phyloP scores from a whole-genome alignment of 352 stramenopile species.

The Phytopythium helicoides region DNA sequence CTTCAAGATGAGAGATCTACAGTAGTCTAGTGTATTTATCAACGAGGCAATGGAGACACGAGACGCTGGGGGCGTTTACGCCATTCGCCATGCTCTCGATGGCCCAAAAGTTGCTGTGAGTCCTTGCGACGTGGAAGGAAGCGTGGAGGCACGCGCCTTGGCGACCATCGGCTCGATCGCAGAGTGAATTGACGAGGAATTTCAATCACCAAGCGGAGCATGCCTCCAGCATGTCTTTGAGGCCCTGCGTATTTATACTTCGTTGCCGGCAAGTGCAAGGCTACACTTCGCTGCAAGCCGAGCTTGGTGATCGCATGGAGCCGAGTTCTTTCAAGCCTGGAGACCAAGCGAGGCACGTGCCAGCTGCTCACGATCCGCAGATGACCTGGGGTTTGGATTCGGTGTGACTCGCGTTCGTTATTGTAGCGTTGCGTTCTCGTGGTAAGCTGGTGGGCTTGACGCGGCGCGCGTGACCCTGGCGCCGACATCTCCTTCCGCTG shows the following conservation, averaged over 20 bases:
- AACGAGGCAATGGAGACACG: too few relatives aligned
- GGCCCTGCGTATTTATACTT: conserved; percentile 2
- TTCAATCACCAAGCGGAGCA: conserved; percentile 2
- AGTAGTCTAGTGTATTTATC: too few relatives aligned
- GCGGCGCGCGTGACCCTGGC: too few relatives aligned
- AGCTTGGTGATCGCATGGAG: too few relatives aligned
- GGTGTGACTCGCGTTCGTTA: too few relatives aligned
- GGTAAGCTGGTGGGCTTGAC: not conserved
- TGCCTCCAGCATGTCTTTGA: conserved; percentile 2
- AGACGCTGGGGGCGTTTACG: too few relatives aligned
- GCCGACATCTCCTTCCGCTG: too few relatives aligned
- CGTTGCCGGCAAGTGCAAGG: conserved; percentile 1
- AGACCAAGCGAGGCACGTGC: not conserved
- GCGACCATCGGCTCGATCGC: not conserved
- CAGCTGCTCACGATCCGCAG: not conserved
- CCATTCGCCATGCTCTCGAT: too few relatives aligned
- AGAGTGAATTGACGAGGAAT: too few relatives aligned
- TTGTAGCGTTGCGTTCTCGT: not conserved
- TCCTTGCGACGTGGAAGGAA: too few relatives aligned
- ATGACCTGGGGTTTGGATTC: not conserved
- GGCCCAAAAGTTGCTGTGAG: too few relatives aligned
- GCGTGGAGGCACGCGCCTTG: not conserved
- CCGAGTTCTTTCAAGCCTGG: not conserved
- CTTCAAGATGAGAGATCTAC: not conserved
- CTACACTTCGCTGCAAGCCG: not conserved